Evolutionary conservation across 495 filamentous ascomycete genomes (phyloP).

Genomic region (Trichoderma asperelloides): DNA sequence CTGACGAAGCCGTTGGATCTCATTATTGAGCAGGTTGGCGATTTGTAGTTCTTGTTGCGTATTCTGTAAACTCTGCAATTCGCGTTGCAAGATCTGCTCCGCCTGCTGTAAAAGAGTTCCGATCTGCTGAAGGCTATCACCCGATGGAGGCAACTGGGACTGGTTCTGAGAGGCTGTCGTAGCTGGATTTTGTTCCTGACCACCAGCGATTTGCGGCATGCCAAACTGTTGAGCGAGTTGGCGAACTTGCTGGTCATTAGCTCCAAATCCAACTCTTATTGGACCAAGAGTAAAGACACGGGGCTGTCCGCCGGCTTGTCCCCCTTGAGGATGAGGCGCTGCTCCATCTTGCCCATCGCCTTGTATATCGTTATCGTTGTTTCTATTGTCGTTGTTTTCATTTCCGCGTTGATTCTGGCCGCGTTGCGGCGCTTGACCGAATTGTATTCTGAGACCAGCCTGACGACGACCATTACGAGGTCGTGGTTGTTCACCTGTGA

Average conservation of each 20-base stretch:
- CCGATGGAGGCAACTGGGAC: conserved; percentile 15
- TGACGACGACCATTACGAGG: background rate
- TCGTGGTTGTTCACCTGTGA: conserved; percentile 25
- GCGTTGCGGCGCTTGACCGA: conserved; percentile 6
- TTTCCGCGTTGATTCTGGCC: conserved; percentile 8
- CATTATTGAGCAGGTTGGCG: conserved; percentile 49
- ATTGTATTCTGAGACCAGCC: background rate
- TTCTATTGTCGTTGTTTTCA: background rate
- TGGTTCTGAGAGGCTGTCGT: conserved; percentile 14
- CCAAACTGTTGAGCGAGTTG: conserved; percentile 36
- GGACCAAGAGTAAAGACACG: conserved; percentile 55
- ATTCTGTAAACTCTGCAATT: conserved; percentile 42
- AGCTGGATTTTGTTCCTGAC: conserved; percentile 12
- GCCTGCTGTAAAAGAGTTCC: conserved; percentile 61
- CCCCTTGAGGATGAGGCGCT: conserved; percentile 42
- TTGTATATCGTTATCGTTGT: background rate
- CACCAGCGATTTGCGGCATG: conserved; percentile 17
- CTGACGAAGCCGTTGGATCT: conserved; percentile 50
- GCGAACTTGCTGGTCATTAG: conserved; percentile 32
- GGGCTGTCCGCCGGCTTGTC: conserved; percentile 44
- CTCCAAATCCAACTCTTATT: conserved; percentile 41
- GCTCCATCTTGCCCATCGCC: conserved; percentile 17
- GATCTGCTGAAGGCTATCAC: conserved; percentile 50
- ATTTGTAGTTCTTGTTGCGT: conserved; percentile 48
- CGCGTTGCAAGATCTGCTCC: conserved; percentile 20